phyloP scores from a whole-genome alignment of 2,329 filamentous ascomycete genomes.

The Xylariaceae sp. region DNA sequence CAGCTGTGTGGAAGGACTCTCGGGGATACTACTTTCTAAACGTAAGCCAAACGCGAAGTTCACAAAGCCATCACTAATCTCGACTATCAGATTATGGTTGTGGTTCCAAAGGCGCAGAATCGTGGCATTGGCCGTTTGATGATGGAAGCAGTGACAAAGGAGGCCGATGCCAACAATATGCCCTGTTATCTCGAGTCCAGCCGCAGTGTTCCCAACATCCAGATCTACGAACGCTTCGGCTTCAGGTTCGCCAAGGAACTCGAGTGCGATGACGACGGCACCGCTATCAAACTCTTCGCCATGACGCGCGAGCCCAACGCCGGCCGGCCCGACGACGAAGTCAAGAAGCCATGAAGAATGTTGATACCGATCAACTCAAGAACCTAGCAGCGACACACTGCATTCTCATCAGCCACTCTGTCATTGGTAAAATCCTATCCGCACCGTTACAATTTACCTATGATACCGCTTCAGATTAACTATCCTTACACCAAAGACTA shows the following conservation, averaged over 20 bases:
- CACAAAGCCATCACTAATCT: constrained; percentile 1
- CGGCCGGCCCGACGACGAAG: constrained; percentile 14
- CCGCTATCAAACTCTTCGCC: constrained; percentile 47
- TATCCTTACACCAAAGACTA: background rate
- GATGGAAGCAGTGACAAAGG: constrained; percentile 57
- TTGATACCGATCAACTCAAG: background rate
- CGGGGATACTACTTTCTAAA: constrained; percentile 72
- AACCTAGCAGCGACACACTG: background rate
- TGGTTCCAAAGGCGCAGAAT: constrained; percentile 59
- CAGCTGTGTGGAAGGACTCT: constrained; percentile 57
- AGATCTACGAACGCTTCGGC: constrained; percentile 65
- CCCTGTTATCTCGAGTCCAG: constrained; percentile 68
- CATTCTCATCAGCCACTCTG: background rate
- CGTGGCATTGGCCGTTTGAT: constrained; percentile 60
- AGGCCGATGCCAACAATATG: constrained; percentile 59
- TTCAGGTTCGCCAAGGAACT: constrained; percentile 62
- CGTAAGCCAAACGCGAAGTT: constrained; percentile 10
- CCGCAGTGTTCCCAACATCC: constrained; percentile 61
- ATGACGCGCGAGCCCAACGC: constrained; percentile 35
- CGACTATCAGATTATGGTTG: constrained; percentile 52
- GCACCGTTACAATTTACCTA: background rate
- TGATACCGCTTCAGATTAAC: background rate
- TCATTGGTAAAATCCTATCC: background rate
- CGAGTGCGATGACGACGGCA: constrained; percentile 59
- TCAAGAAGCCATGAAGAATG: background rate